phyloP scores from a whole-genome alignment of 202 grass and related monocot species.

The Thinopyrum obtusiflorum region DNA sequence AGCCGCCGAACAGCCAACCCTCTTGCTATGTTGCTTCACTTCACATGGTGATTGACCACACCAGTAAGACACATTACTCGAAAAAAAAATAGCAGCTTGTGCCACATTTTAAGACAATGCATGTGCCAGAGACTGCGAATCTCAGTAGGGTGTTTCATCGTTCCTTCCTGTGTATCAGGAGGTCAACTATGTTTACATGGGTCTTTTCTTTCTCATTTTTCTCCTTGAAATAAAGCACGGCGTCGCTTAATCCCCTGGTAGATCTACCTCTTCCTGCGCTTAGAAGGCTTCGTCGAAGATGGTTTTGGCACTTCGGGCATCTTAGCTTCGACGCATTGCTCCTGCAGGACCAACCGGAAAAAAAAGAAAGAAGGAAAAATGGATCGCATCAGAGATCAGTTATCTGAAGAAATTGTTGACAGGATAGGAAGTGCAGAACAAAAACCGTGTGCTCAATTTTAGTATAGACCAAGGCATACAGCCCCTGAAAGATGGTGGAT shows the following conservation, averaged over 20 bases:
- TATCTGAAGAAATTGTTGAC: not conserved
- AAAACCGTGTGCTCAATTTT: not conserved
- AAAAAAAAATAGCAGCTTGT: too few species aligned
- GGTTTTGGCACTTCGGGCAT: slow-evolving; percentile 41
- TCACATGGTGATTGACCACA: too few species aligned
- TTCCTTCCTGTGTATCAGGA: not conserved
- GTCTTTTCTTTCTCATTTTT: not conserved
- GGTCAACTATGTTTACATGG: not conserved
- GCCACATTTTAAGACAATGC: too few species aligned
- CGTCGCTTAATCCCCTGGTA: not conserved
- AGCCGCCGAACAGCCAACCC: too few species aligned
- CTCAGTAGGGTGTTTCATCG: not conserved
- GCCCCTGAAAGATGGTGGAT: not conserved
- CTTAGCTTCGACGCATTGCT: slow-evolving; percentile 56
- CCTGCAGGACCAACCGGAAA: slow-evolving; percentile 25
- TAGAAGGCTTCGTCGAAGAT: slow-evolving; percentile 35
- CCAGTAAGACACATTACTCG: not conserved
- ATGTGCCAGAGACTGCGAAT: not conserved
- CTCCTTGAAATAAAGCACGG: too few species aligned
- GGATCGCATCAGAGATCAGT: not conserved
- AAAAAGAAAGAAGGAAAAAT: not conserved
- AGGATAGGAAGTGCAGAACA: not conserved
- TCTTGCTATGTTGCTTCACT: too few species aligned
- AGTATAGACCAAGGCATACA: not conserved
- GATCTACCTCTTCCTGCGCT: slow-evolving; percentile 62